phyloP scores from a whole-genome alignment of 805 yeast genomes.

The Tetrapisispora taiwanensis region DNA sequence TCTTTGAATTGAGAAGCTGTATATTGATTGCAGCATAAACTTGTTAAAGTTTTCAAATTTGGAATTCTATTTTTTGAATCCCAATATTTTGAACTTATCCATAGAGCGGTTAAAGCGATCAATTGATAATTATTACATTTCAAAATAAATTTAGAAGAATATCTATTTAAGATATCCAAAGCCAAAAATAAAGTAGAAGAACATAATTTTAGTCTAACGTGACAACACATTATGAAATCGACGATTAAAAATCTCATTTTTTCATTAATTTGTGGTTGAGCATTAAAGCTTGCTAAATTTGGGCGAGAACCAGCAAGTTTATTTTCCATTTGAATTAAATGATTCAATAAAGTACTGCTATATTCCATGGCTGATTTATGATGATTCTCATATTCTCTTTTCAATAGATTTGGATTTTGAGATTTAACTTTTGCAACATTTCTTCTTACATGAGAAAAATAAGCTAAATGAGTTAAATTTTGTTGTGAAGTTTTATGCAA shows the following conservation, averaged over 20 bases:
- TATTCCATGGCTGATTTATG: slow-evolving; percentile 36
- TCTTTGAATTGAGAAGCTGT: slow-evolving; percentile 47
- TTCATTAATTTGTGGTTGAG: slow-evolving; percentile 33
- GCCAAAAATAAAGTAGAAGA: slow-evolving; percentile 58
- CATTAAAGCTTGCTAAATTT: slow-evolving; percentile 22
- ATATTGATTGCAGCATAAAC: slow-evolving; percentile 50
- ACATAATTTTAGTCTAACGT: slow-evolving; percentile 50
- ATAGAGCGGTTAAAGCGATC: slow-evolving; percentile 75
- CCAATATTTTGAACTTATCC: slow-evolving; percentile 77
- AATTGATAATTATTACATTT: slow-evolving; percentile 77
- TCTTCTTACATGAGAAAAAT: slow-evolving; percentile 15
- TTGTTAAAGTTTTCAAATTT: slow-evolving; percentile 40
- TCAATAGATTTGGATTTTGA: slow-evolving; percentile 28
- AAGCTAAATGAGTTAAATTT: slow-evolving; percentile 3
- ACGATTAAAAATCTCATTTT: slow-evolving; percentile 67
- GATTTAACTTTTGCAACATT: slow-evolving; percentile 11
- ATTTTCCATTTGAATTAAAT: slow-evolving; percentile 24
- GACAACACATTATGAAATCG: slow-evolving; percentile 70
- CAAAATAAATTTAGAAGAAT: slow-evolving; percentile 71
- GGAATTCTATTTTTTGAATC: slow-evolving; percentile 61
- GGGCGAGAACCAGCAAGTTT: slow-evolving; percentile 13
- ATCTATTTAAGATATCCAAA: slow-evolving; percentile 70
- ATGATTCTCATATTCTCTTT: slow-evolving; percentile 42
- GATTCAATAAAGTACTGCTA: slow-evolving; percentile 32
- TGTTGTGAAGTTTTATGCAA: background rate